Conservation (phyloP, 2,329 filamentous ascomycete species). For the Talaromyces pinophilus region DNA sequence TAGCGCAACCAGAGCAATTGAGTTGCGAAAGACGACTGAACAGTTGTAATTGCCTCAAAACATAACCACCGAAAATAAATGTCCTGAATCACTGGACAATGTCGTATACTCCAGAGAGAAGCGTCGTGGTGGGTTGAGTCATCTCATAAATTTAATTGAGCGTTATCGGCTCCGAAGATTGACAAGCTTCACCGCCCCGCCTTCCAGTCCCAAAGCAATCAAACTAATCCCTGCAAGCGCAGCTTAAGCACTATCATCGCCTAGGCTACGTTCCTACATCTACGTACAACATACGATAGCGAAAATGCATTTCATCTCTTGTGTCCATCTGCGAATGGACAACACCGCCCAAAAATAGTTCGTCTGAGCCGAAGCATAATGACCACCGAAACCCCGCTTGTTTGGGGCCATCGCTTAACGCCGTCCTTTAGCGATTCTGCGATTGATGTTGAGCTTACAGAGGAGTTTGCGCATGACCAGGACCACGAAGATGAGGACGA, state of each 20-base stretch:
- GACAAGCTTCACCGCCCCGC: slow-evolving; percentile 4
- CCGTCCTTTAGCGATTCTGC: slow-evolving; percentile 31
- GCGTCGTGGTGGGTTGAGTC: slow-evolving; percentile 1
- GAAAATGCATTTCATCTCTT: background rate
- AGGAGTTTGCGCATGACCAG: slow-evolving; percentile 6
- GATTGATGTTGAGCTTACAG: slow-evolving; percentile 29
- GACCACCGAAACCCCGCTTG: slow-evolving; percentile 10
- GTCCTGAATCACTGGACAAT: background rate
- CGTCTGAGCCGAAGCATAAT: background rate
- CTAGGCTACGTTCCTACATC: background rate
- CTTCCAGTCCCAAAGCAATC: background rate
- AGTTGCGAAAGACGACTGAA: background rate
- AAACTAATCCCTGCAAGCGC: slow-evolving; percentile 1
- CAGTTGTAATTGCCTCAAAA: background rate
- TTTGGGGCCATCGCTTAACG: slow-evolving; percentile 25
- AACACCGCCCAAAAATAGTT: background rate
- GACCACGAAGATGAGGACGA: background rate
- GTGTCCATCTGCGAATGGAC: background rate
- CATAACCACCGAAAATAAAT: background rate
- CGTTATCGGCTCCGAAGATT: background rate
- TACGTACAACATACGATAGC: background rate
- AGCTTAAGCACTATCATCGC: background rate
- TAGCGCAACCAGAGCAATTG: background rate
- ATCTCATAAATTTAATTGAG: background rate
- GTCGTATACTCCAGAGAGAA: background rate